Evolutionary conservation across 257 asterid species (phyloP), one percentile per base, ranked within the genome.

Genomic region (Solanum gandarillasii): DNA sequence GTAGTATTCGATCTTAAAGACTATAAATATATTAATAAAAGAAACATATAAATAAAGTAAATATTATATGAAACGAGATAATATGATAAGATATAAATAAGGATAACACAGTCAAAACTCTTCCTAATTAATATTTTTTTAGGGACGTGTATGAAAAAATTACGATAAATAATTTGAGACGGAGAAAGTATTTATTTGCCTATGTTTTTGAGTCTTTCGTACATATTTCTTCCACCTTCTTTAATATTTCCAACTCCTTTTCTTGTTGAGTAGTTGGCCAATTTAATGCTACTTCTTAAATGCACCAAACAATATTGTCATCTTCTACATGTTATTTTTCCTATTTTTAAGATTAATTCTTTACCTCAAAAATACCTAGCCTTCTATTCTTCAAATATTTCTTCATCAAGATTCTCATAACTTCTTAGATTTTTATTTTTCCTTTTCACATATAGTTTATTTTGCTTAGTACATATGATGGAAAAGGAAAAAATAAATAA

Each of bases 161-260:
- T 0, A 65, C 8, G 2, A n/a, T 11, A n/a, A 2, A 10, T 65
- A 65, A 65, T 65, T 65, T 65, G 72, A 65, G 8, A 10, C 32
- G 4, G 3, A 58, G 2, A 8, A 20, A 3, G 1, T 58, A 21
- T 7, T 21, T 1, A 3, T 58, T 0, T 55, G 25, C 9, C 23
- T 20, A 9, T n/a, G n/a, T 23, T 84, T 70, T 85, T 48, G 3
- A 83, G 74, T 46, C 76, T 55, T 86, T 86, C 85, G 71, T 67
- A 16, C 87, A 25, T 41, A 46, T 34, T 73, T 73, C 41, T 58
- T 75, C 21, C 81, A 41, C 74, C 39, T 18, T 72, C 29, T 36
- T 86, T 86, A 86, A 72, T 87, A 21, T 86, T 73, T 89, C 87
- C 92, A 89, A 85, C 92, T 87, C 71, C 89, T 90, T 89, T 87